Evolutionary conservation across 177 flowering plant species (phyloP).

Genomic region (Telopea speciosissima): DNA sequence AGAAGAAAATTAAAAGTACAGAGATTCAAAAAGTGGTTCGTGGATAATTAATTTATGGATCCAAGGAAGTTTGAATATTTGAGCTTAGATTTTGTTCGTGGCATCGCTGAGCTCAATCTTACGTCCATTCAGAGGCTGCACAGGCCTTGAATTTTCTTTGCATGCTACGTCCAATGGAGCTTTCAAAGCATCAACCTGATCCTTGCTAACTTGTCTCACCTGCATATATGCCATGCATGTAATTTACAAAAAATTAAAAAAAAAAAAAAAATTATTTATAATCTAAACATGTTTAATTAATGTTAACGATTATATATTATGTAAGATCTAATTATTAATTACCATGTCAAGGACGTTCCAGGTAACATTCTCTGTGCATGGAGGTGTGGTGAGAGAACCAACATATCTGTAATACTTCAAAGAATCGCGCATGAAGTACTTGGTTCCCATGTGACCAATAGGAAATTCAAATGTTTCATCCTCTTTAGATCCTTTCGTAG

Average conservation of each 20-base stretch:
- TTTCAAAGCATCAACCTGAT: slow-evolving; percentile 46
- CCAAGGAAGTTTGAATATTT: too few species aligned
- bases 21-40: too few species aligned
- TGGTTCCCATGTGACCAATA: slow-evolving; percentile 27
- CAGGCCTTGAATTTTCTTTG: slow-evolving; percentile 59
- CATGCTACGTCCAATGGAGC: slow-evolving; percentile 37
- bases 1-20: too few species aligned
- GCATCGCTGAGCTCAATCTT: slow-evolving; percentile 31
- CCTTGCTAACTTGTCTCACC: slow-evolving; percentile 51
- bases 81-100: too few species aligned
- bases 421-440: slow-evolving; percentile 22
- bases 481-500: slow-evolving; percentile 21
- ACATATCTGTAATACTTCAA: slow-evolving; percentile 59
- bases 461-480: slow-evolving; percentile 30
- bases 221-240: slow-evolving; percentile 15
- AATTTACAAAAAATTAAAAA: too few species aligned
- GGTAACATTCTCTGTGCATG: slow-evolving; percentile 60
- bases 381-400: slow-evolving; percentile 83
- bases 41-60: too few species aligned
- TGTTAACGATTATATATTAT: too few species aligned
- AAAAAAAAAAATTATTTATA: too few species aligned
- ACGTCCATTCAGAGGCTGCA: slow-evolving; percentile 52
- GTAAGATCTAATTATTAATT: background rate
- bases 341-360: slow-evolving; percentile 75
- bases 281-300: too few species aligned